Conservation (phyloP, 495 filamentous ascomycete species). For the Penicillium atrosanguineum region DNA sequence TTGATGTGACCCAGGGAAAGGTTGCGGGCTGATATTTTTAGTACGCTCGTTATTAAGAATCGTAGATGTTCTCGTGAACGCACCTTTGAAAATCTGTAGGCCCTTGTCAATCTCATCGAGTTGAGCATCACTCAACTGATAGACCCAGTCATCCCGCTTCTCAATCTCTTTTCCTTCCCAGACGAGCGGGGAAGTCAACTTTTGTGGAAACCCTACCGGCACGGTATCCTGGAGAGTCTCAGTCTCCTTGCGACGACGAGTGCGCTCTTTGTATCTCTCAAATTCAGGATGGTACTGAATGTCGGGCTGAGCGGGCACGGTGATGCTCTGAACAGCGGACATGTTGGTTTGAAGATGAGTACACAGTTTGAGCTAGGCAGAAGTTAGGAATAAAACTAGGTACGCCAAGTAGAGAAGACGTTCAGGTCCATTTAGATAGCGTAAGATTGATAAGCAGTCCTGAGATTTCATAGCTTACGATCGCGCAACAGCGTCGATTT, state of each 20-base stretch:
- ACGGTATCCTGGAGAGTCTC: constrained; percentile 41
- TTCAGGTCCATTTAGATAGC: too few relatives aligned
- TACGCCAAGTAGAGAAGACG: too few relatives aligned
- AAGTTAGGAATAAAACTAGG: too few relatives aligned
- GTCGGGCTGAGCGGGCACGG: constrained; percentile 38
- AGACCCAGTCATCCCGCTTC: constrained; percentile 52
- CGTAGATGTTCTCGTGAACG: neutral
- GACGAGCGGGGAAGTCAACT: constrained; percentile 49
- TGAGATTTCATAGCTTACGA: too few relatives aligned
- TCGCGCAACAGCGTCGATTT: too few relatives aligned
- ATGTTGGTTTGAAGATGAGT: constrained; percentile 5
- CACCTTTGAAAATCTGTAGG: constrained; percentile 54
- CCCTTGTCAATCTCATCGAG: constrained; percentile 56
- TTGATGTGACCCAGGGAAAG: constrained; percentile 47
- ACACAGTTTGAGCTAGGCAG: too few relatives aligned
- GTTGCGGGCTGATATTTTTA: constrained; percentile 33
- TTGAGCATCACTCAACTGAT: constrained; percentile 44
- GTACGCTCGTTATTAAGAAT: neutral
- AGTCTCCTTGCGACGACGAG: constrained; percentile 41
- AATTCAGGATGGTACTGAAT: constrained; percentile 57
- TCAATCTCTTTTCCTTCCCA: constrained; percentile 57
- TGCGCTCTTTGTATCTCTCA: constrained; percentile 54
- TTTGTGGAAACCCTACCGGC: constrained; percentile 50
- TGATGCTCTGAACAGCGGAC: constrained; percentile 27
- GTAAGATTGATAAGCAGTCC: too few relatives aligned